Evolutionary conservation across 352 stramenopile species (phyloP).

Genomic region (Aphanomyces euteiches): DNA sequence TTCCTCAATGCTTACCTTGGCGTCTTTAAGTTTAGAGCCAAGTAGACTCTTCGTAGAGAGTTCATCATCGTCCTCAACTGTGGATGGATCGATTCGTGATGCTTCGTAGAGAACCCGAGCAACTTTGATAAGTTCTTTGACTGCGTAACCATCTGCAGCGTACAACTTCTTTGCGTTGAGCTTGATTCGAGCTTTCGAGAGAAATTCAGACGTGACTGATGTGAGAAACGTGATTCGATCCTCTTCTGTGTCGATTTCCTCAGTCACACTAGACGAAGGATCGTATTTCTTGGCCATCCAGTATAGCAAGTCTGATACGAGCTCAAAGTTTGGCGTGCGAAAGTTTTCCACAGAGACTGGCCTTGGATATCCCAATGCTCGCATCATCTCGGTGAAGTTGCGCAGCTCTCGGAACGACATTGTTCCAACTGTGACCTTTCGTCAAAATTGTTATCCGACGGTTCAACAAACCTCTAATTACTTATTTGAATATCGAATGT

Average conservation of each 20-base stretch:
- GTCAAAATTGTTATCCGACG: background rate
- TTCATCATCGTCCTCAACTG: constrained; percentile 62
- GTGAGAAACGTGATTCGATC: constrained; percentile 94
- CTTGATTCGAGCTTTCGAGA: constrained; percentile 88
- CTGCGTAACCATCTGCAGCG: constrained; percentile 88
- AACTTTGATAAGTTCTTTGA: constrained; percentile 95
- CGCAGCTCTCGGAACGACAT: constrained; percentile 86
- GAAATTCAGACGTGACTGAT: constrained; percentile 69
- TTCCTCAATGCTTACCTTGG: constrained; percentile 44
- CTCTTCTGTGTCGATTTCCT: constrained; percentile 94
- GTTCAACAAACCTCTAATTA: background rate
- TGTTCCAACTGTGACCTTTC: background rate
- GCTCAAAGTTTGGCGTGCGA: constrained; percentile 93
- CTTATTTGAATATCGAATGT: no score
- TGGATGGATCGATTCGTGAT: constrained; percentile 57
- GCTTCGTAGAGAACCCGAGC: constrained; percentile 90
- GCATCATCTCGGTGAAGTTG: constrained; percentile 96
- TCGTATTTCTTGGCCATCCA: constrained; percentile 96
- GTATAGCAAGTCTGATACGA: constrained; percentile 94
- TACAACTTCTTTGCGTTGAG: constrained; percentile 96
- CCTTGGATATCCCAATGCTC: constrained; percentile 89
- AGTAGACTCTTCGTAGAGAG: constrained; percentile 67
- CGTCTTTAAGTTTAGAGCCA: constrained; percentile 77
- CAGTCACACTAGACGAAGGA: constrained; percentile 67
- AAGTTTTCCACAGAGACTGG: constrained; percentile 93